Evolutionary conservation across 116 monocot species (phyloP), one percentile per base, ranked within the genome.

Genomic region (Cymodocea nodosa): DNA sequence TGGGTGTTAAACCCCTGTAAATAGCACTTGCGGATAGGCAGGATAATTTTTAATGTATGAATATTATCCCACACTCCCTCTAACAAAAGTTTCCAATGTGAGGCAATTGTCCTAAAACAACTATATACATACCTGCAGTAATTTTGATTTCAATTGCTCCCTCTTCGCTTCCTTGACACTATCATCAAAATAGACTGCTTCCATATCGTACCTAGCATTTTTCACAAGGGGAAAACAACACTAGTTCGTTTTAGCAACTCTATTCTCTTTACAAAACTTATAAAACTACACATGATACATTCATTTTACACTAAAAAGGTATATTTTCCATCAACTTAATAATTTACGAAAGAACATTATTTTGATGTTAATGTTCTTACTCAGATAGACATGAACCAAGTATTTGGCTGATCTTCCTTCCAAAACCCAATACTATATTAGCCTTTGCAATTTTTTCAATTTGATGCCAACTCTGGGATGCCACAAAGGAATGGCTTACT

Each of bases 161-260:
- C 80, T 68, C 70, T 91, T 91, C 63, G 82, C 68, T 40, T 16
- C 80, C 74, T 81, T 86, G 7, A 91, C 91, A 58, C 71, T 75
- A 63, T 91, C 91, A 69, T 91, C 91, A 82, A 91, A 91, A 75
- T 86, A 91, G 39, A 70, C 35, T 64, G 84, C 79, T 71, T 91
- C 91, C 70, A 56, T 71, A 37, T 91, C 91, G 70, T 87, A 91
- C 16, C 91, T 91, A 70, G 52, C 15, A 55, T 56, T 14, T n/a
- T 35, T 35, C 30, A 68, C 0, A 66, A 66, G 17, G 5, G 39
- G n/a, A 48, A 63, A 15, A 18, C n/a, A 63, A 39, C 2, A 36
- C 9, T 40, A 39, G 15, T 19, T 20, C 30, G 25, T 3, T 60
- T 16, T 15, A 16, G 25, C 8, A 23, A 15, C 13, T 60, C 15